A percentile compares a stretch with the other conserved stretches of the same genome.
These are phyloP conservation scores for Nakaseomyces uthaithaninus DNA, from an alignment of 1,139 yeast species.

Conservation along the genomic window DNA sequence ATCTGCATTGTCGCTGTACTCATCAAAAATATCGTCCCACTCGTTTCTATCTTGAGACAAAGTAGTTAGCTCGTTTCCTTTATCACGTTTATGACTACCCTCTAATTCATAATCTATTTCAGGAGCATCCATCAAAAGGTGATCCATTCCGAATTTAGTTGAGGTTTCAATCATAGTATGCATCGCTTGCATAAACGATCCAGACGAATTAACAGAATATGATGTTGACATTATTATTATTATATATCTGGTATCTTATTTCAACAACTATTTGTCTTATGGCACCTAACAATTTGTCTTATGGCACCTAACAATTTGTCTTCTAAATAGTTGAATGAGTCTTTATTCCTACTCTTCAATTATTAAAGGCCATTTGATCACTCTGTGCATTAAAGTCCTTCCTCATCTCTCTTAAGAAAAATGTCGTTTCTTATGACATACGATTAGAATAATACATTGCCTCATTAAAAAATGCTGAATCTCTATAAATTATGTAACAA, in stretches of 20 bases:
- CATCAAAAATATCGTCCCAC: constrained; percentile 34
- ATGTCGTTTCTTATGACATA: too few species aligned
- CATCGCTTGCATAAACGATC: constrained; percentile 75
- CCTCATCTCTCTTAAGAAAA: too few species aligned
- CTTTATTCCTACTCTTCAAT: too few species aligned
- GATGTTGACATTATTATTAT: constrained; percentile 30
- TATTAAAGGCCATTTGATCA: too few species aligned
- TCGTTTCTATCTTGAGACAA: constrained; percentile 31
- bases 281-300: too few species aligned
- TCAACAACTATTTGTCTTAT: too few species aligned
- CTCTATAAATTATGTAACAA: constrained; percentile 8
- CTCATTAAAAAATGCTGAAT: too few species aligned
- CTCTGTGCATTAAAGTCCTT: too few species aligned
- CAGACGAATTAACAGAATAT: constrained; percentile 53
- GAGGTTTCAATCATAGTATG: constrained; percentile 49
- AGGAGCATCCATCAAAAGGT: constrained; percentile 19
- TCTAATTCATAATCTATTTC: constrained; percentile 26
- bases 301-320: too few species aligned
- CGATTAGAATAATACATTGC: too few species aligned
- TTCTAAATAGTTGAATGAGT: too few species aligned
- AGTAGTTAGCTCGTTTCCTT: constrained; percentile 21
- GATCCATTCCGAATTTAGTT: constrained; percentile 30
- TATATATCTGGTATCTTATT: neutral
- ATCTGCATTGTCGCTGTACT: constrained; percentile 34
- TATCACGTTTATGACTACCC: constrained; percentile 22